Evolutionary conservation across 2,329 filamentous ascomycete species (phyloP).

Genomic region (Madurella fahalii): DNA sequence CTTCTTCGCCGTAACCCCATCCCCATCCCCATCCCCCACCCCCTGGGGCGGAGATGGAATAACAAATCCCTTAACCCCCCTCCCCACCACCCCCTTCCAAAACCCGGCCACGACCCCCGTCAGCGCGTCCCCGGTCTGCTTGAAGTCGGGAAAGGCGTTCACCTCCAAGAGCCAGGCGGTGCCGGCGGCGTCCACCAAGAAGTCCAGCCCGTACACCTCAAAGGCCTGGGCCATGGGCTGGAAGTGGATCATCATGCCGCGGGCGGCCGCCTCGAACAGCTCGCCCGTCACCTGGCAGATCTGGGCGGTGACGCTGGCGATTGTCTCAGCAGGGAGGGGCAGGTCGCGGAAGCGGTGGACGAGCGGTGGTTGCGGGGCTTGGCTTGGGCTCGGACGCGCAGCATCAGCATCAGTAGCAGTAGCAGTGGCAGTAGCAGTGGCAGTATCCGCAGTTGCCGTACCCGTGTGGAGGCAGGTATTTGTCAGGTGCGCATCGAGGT

Average conservation of each 20-base stretch:
- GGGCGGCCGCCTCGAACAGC: constrained; percentile 79
- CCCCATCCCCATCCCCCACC: constrained; percentile 8
- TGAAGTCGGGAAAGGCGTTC: constrained; percentile 95
- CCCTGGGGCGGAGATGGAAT: constrained; percentile 19
- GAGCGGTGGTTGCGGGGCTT: constrained; percentile 43
- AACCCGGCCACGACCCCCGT: constrained; percentile 68
- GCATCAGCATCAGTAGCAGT: constrained; percentile 30
- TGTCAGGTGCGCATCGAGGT: constrained; percentile 77
- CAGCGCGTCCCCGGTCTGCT: constrained; percentile 77
- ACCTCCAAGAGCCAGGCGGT: constrained; percentile 78
- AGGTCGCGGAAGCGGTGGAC: constrained; percentile 76
- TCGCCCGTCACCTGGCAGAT: constrained; percentile 71
- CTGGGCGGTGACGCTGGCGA: constrained; percentile 43
- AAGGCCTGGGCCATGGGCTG: constrained; percentile 85
- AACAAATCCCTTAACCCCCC: constrained; percentile 68
- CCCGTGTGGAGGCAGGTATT: constrained; percentile 86
- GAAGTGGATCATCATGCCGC: constrained; percentile 84
- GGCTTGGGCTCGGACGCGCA: no score
- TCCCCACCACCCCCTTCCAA: constrained; percentile 68
- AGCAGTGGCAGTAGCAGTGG: constrained; percentile 29
- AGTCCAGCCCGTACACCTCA: constrained; percentile 89
- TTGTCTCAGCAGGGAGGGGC: constrained; percentile 18
- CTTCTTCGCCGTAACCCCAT: constrained; percentile 23
- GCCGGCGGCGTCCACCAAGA: constrained; percentile 66
- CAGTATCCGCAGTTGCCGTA: constrained; percentile 31